phyloP scores from a whole-genome alignment of 169 alveolate genomes.

The Eimeria falciformis region DNA sequence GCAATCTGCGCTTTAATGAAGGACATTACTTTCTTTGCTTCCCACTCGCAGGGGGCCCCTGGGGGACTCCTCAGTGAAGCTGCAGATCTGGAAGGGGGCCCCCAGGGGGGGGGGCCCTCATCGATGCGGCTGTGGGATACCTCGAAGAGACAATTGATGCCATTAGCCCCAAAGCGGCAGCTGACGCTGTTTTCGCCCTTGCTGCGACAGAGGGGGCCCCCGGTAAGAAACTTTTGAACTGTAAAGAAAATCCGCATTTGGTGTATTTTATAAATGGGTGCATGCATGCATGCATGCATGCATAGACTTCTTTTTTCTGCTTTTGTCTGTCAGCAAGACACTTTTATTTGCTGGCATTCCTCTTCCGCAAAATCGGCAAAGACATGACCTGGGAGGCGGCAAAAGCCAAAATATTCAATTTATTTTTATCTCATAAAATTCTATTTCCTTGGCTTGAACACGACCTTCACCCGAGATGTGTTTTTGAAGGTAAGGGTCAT shows the following conservation, averaged over 20 bases:
- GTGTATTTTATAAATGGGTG: not conserved
- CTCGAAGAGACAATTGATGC: constrained; percentile 67
- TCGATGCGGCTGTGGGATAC: constrained; percentile 66
- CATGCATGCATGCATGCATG: not conserved
- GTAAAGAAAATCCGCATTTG: no score
- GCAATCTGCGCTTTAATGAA: constrained; percentile 29
- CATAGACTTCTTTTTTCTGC: not conserved
- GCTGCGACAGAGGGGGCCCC: constrained; percentile 61
- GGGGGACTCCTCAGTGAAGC: not conserved
- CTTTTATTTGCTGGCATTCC: constrained; percentile 62
- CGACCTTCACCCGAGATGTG: constrained; percentile 76
- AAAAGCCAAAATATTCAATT: constrained; percentile 72
- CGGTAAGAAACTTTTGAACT: not conserved
- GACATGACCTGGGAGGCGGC: constrained; percentile 78
- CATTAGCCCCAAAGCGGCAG: constrained; percentile 72
- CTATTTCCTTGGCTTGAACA: constrained; percentile 80
- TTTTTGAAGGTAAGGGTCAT: constrained; percentile 57
- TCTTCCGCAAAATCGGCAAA: constrained; percentile 79
- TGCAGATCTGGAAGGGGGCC: no score
- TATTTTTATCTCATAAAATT: constrained; percentile 73
- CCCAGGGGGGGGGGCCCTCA: not conserved
- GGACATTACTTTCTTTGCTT: constrained; percentile 32
- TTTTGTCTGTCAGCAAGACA: constrained; percentile 51
- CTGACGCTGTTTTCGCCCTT: constrained; percentile 76
- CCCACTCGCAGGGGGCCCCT: not conserved